phyloP scores from a whole-genome alignment of 2,329 filamentous ascomycete genomes.

The Nothophoma quercina region DNA sequence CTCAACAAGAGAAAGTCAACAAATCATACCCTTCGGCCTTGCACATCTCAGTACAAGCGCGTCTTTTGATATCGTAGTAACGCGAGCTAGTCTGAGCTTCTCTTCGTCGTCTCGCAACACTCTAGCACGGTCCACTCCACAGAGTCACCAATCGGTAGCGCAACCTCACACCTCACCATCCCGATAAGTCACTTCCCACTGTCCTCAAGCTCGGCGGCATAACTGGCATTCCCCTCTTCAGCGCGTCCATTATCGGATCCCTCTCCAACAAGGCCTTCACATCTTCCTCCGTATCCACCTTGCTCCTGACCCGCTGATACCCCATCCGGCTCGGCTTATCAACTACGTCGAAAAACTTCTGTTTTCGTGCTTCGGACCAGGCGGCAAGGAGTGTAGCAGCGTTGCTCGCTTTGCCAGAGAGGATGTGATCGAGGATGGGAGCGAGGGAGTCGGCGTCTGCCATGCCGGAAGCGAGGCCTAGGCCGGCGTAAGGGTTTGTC shows the following conservation, averaged over 20 bases:
- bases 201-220: slow-evolving; percentile 41
- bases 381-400: slow-evolving; percentile 39
- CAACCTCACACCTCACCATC: slow-evolving; percentile 39
- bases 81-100: slow-evolving; percentile 28
- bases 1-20: no score
- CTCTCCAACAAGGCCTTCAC: slow-evolving; percentile 29
- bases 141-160: slow-evolving; percentile 23
- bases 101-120: slow-evolving; percentile 27
- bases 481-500: slow-evolving; percentile 49
- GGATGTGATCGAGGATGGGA: slow-evolving; percentile 34
- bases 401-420: slow-evolving; percentile 24
- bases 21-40: no score
- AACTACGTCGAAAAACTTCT: slow-evolving; percentile 47
- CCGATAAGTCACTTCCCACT: slow-evolving; percentile 31
- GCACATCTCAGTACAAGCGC: slow-evolving; percentile 20
- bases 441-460: slow-evolving; percentile 45
- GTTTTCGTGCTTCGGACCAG: slow-evolving; percentile 45
- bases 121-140: slow-evolving; percentile 27
- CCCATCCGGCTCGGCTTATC: slow-evolving; percentile 44
- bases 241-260: slow-evolving; percentile 39
- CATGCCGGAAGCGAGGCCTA: slow-evolving; percentile 46
- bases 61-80: slow-evolving; percentile 27
- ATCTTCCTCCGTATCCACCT: slow-evolving; percentile 38
- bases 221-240: slow-evolving; percentile 43
- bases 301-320: slow-evolving; percentile 35